Conservation (phyloP, 495 filamentous ascomycete species). For the Penicillium cinerascens region DNA sequence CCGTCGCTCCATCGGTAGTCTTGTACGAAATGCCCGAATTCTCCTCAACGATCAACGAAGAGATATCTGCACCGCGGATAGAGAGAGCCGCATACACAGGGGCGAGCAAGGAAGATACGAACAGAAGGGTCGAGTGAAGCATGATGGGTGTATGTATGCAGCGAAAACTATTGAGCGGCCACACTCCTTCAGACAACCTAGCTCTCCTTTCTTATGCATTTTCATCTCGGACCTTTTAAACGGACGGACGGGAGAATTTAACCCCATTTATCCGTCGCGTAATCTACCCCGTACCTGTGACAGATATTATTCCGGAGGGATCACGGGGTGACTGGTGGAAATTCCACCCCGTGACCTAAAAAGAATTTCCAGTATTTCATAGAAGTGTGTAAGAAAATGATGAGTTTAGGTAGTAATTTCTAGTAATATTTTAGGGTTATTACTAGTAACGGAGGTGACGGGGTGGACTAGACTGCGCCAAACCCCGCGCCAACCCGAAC, state of each 20-base stretch:
- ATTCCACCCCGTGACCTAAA: too few species aligned
- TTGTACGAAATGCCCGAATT: constrained; percentile 57
- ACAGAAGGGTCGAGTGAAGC: constrained; percentile 19
- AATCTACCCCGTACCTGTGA: not conserved
- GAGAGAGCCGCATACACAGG: constrained; percentile 45
- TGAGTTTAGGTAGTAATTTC: too few species aligned
- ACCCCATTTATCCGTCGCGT: not conserved
- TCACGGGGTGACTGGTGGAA: too few species aligned
- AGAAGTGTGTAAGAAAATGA: too few species aligned
- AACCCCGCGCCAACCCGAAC: too few species aligned
- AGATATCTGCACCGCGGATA: constrained; percentile 71
- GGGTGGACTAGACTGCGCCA: too few species aligned
- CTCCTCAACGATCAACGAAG: constrained; percentile 64
- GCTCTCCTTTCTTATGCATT: not conserved
- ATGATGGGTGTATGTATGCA: constrained; percentile 5
- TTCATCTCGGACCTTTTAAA: not conserved
- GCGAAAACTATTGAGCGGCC: not conserved
- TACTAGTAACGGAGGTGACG: too few species aligned
- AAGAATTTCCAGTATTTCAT: too few species aligned
- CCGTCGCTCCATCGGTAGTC: constrained; percentile 46
- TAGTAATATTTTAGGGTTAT: too few species aligned
- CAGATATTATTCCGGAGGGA: constrained; percentile 1
- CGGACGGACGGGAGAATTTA: not conserved
- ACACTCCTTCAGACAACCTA: not conserved
- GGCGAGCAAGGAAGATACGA: constrained; percentile 22